Evolutionary conservation across 345 rosid species (phyloP), one percentile per base, ranked within the genome.

Genomic region (Linum lewisii): DNA sequence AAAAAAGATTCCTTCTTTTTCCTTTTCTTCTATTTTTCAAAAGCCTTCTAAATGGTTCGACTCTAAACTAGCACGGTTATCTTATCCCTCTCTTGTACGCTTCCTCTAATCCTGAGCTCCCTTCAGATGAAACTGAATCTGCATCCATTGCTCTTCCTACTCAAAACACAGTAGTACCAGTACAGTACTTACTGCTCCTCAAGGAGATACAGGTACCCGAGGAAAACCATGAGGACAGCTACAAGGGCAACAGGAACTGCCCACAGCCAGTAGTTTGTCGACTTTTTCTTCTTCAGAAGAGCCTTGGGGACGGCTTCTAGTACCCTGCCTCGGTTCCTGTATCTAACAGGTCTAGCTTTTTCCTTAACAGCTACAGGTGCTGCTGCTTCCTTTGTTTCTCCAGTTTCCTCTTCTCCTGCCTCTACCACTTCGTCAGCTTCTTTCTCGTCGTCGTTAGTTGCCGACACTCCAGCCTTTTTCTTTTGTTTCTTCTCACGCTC

Each of bases 401-500:
- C 66, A 66, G 73, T 77, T 59, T 86, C 96, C 4, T 62, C 52
- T 64, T 82, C 95, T 1, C 72, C 74, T 23, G 69, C 73, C 69
- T 80, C 99, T 6, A 69, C 75, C 53, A 45, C 66, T 19, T 63
- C 72, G 63, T 82, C 92, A 44, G 71, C 34, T 42, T 61, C 60
- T 62, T 82, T 86, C 66, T 86, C 98, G 0, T 62, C 52, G 52
- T 69, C 71, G 23, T 58, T 15, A 23, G 73, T 73, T 61, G 58
- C 36, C 24, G 76, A 64, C 50, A 69, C 63, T 37, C 67, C 77
- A 5, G 78, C 80, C 68, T 84, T 86, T 88, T 84, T 88, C 85
- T 84, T 93, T 47, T 82, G 77, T 53, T 82, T 85, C 91, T 81
- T 93, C 72, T 87, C 97, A 29, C 73, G 88, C n/a, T 82, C 97